Conservation (phyloP, 495 filamentous ascomycete genomes). For the Lophiostoma macrostomum region DNA sequence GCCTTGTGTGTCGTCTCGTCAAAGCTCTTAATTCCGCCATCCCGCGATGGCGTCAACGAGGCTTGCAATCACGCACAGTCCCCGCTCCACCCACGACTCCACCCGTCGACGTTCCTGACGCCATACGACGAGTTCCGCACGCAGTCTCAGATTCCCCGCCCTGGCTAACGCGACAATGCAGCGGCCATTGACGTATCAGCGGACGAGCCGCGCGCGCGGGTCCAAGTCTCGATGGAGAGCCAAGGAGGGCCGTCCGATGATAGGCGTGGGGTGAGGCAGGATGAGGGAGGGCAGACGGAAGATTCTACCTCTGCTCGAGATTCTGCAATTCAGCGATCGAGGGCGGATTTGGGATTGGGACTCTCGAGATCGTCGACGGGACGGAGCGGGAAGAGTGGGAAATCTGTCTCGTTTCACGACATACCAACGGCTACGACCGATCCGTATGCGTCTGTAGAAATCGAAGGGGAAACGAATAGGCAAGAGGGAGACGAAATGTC, state of each 20-base stretch:
- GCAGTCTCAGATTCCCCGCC: neutral
- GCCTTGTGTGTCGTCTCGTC: too few species aligned
- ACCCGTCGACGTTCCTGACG: too few species aligned
- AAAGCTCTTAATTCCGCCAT: too few species aligned
- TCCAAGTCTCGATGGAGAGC: neutral
- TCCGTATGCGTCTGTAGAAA: too few species aligned
- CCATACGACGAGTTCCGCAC: neutral
- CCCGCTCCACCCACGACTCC: neutral
- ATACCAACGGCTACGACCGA: neutral
- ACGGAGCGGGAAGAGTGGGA: too few species aligned
- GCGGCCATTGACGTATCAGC: too few species aligned
- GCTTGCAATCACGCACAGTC: constrained; percentile 12
- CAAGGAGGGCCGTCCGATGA: neutral
- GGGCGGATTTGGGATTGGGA: neutral
- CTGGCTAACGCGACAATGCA: neutral
- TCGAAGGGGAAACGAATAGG: too few species aligned
- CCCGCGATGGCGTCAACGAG: constrained; percentile 14
- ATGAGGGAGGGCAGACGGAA: too few species aligned
- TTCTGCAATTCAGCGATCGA: neutral
- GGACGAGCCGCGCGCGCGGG: too few species aligned
- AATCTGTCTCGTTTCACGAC: too few species aligned
- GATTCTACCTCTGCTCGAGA: too few species aligned
- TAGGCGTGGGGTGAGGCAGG: neutral
- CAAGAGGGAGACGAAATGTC: too few species aligned
- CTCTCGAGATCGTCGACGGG: neutral